phyloP scores from a whole-genome alignment of 2,329 filamentous ascomycete species.

The Neopestalotiopsis clavispora region DNA sequence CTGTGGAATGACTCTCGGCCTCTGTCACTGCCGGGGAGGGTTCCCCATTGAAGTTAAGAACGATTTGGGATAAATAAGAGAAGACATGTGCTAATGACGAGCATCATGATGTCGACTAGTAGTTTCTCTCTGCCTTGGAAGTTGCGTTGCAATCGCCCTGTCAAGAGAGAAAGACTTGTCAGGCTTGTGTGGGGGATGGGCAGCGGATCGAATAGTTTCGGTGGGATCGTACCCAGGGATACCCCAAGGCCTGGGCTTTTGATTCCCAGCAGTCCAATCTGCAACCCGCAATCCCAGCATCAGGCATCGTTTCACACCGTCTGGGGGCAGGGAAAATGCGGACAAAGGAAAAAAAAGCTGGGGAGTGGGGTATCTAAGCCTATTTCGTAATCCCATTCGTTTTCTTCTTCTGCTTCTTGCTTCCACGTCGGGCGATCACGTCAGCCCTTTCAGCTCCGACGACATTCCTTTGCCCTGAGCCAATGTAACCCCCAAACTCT shows the following conservation, averaged over 20 bases:
- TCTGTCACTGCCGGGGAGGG: neutral
- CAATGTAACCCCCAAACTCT: constrained; percentile 8
- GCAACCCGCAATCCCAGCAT: neutral
- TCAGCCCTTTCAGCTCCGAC: constrained; percentile 16
- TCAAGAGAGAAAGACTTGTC: neutral
- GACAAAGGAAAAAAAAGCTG: neutral
- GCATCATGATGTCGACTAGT: neutral
- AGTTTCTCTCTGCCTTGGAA: constrained; percentile 1
- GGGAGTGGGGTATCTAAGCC: constrained; percentile 1
- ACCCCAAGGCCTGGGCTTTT: neutral
- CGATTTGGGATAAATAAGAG: neutral
- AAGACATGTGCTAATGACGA: neutral
- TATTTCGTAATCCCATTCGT: neutral
- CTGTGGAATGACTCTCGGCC: neutral
- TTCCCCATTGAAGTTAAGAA: no score
- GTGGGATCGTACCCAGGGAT: constrained; percentile 9
- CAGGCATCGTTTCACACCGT: constrained; percentile 10
- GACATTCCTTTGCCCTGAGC: neutral
- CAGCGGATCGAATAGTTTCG: neutral
- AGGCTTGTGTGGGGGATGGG: neutral
- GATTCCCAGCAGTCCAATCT: no score
- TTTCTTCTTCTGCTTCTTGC: neutral
- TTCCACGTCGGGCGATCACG: constrained; percentile 10
- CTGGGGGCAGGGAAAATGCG: constrained; percentile 7
- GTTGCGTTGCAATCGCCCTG: neutral